A percentile compares a stretch with the other conserved stretches of the same genome.
These are phyloP conservation scores for Podospora sp. DNA, from an alignment of 495 filamentous ascomycete species.

Conservation along the genomic window DNA sequence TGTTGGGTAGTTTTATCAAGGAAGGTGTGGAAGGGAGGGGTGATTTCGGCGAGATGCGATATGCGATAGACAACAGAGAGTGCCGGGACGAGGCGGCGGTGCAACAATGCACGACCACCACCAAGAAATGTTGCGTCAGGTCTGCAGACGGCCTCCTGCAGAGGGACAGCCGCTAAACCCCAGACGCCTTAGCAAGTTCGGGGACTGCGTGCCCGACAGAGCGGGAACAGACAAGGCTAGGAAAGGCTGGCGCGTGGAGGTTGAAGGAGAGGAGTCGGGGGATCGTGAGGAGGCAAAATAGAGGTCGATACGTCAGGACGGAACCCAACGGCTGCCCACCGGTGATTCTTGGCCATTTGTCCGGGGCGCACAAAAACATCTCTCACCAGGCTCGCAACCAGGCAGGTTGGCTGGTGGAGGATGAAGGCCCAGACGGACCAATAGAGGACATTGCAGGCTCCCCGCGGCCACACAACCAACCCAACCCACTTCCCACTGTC, in stretches of 20 bases:
- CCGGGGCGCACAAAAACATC: not conserved
- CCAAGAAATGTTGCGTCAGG: not conserved
- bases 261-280: not conserved
- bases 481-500: not conserved
- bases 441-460: conserved; percentile 5
- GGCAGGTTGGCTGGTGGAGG: not conserved
- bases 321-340: not conserved
- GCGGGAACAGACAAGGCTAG: not conserved
- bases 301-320: not conserved
- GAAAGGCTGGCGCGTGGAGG: not conserved
- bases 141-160: not conserved
- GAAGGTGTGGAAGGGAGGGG: not conserved
- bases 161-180: not conserved
- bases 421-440: not conserved
- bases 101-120: not conserved
- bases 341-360: not conserved
- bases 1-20: not conserved
- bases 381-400: not conserved
- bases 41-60: no score
- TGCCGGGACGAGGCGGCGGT: not conserved
- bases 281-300: not conserved
- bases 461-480: not conserved
- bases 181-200: not conserved
- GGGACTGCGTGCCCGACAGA: not conserved
- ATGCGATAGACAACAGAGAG: not conserved